Conservation (phyloP, 306 rosid genomes). For the Ochetophila trinervis region DNA sequence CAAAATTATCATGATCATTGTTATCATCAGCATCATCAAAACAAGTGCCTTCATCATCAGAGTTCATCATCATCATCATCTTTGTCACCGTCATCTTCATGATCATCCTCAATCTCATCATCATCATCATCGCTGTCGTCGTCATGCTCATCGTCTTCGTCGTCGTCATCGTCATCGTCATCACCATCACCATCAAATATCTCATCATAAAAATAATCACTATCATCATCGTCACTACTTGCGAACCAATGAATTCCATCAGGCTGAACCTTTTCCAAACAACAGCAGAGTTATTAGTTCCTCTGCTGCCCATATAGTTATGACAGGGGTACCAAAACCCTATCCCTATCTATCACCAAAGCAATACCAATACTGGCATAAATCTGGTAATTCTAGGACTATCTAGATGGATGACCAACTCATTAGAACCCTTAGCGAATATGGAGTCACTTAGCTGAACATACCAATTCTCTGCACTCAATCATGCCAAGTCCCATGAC, state of each 20-base stretch:
- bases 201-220: slow-evolving; percentile 16
- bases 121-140: background rate
- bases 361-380: slow-evolving; percentile 6
- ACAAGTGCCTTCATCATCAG: slow-evolving; percentile 29
- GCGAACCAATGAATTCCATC: slow-evolving; percentile 44
- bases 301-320: slow-evolving; percentile 56
- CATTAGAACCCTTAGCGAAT: background rate
- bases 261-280: slow-evolving; percentile 59
- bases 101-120: slow-evolving; percentile 5
- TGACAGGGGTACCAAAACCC: slow-evolving; percentile 28
- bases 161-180: background rate
- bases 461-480: background rate
- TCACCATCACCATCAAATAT: background rate
- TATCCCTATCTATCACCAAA: slow-evolving; percentile 13
- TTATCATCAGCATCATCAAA: slow-evolving; percentile 28
- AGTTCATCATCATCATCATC: slow-evolving; percentile 14
- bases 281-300: slow-evolving; percentile 78
- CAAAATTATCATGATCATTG: slow-evolving; percentile 36
- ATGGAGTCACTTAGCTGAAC: too few species aligned
- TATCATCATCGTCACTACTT: slow-evolving; percentile 21
- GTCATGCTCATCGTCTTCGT: background rate
- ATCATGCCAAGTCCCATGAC: slow-evolving; percentile 5
- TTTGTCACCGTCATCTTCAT: slow-evolving; percentile 9
- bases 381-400: slow-evolving; percentile 6
- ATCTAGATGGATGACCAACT: background rate